Evolutionary conservation across 108 stramenopile genomes (phyloP), one percentile per base, ranked within the genome.

Genomic region (Nitzschia inconspicua): DNA sequence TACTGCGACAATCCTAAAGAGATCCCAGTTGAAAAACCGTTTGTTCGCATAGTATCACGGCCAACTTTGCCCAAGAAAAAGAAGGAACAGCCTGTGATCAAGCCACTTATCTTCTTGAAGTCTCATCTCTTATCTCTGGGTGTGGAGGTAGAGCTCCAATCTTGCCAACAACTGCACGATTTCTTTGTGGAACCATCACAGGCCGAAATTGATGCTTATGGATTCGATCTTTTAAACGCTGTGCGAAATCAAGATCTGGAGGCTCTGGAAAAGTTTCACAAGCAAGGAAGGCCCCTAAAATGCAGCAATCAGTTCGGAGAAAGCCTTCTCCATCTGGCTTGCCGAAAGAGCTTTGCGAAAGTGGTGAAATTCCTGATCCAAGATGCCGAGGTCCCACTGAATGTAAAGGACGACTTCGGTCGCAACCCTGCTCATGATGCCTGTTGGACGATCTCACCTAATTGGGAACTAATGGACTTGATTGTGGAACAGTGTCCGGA

Each of bases 341-440:
- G 82, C 51, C 77, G 82, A 3, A 60, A 73, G 24, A 75, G 70
- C 14, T 57, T 63, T 39, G 14, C 54, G 14, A 16, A 57, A 3
- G 52, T 79, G 3, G 65, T 77, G 2, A 28, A 56, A 11, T 78
- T 74, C 56, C 63, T 84, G 2, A 30, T 84, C 19, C 14, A 72
- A 3, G 73, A 77, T 58, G 74, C 62, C 2, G 32, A 44, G 10
- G 63, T 77, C 11, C 39, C 49, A 6, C 31, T 65, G 29, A 23
- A 57, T 24, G 49, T 76, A 26, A 39, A 65, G 19, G 78, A 80
- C 51, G 85, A 86, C 49, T 71, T 59, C 52, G 85, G 85, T 10
- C 63, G 81, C 14, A 86, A 71, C 2, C 72, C 79, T 9, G 28
- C 83, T 50, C 81, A 82, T 54, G 85, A 86, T 72, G 81, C 80